phyloP scores from a whole-genome alignment of 331 rosid species.

The Malus hybrid region DNA sequence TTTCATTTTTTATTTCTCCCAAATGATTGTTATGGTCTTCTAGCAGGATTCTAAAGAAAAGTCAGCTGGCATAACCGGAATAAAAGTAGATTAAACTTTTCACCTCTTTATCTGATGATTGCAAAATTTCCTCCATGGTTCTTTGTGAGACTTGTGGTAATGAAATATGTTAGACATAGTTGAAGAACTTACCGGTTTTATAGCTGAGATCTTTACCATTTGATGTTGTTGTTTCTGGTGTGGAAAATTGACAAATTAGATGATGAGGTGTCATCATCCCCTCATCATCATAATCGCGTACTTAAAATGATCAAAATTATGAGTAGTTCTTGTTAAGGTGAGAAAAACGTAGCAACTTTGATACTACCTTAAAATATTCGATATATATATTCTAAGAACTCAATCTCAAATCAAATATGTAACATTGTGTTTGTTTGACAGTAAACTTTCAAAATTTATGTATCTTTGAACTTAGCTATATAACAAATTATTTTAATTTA shows the following conservation, averaged over 20 bases:
- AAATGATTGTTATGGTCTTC: background rate
- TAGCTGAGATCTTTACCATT: background rate
- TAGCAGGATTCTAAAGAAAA: background rate
- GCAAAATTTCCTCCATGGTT: background rate
- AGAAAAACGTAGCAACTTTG: too few relatives aligned
- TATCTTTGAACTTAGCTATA: too few relatives aligned
- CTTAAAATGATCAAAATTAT: too few relatives aligned
- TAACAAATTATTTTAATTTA: too few relatives aligned
- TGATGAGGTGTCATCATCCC: background rate
- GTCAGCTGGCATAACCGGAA: slow-evolving; percentile 1
- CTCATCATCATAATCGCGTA: too few relatives aligned
- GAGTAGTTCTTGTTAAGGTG: too few relatives aligned
- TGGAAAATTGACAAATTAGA: background rate
- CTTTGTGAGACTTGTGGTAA: background rate
- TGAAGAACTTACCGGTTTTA: background rate
- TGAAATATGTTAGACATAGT: background rate
- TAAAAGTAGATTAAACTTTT: background rate
- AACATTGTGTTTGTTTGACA: too few relatives aligned
- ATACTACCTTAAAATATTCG: too few relatives aligned
- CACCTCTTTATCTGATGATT: background rate
- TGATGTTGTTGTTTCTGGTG: background rate
- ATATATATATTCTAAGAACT: too few relatives aligned
- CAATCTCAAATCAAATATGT: too few relatives aligned
- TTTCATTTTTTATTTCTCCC: background rate
- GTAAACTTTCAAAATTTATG: too few relatives aligned